Conservation (phyloP, 306 rosid genomes). For the Malus fusca region DNA sequence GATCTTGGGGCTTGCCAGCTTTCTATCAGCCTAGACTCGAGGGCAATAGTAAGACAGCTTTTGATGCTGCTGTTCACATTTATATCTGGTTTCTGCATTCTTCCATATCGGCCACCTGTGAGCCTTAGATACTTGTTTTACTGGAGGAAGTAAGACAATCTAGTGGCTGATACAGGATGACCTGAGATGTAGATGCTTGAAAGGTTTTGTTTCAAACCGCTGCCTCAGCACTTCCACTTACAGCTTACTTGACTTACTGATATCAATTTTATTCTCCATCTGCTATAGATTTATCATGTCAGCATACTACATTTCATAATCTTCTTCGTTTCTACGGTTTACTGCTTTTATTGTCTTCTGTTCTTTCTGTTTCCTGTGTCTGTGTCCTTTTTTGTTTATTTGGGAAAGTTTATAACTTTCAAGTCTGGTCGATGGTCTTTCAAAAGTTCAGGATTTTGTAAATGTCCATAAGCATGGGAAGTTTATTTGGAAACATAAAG, state of each 20-base stretch:
- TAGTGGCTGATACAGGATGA: slow-evolving; percentile 39
- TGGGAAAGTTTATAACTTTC: not conserved
- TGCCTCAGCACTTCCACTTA: slow-evolving; percentile 1
- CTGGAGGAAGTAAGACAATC: slow-evolving; percentile 38
- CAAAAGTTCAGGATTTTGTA: not conserved
- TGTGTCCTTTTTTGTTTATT: not conserved
- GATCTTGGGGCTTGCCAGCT: slow-evolving; percentile 33
- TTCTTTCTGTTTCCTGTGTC: not conserved
- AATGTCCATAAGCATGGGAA: not conserved
- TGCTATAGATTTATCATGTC: slow-evolving; percentile 4
- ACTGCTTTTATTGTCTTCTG: not conserved
- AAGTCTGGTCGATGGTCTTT: not conserved
- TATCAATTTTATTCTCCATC: slow-evolving; percentile 15
- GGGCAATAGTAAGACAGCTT: slow-evolving; percentile 33
- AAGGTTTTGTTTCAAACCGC: slow-evolving; percentile 30
- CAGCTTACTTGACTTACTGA: slow-evolving; percentile 17
- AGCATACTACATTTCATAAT: not conserved
- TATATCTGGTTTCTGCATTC: slow-evolving; percentile 32
- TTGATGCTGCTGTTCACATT: slow-evolving; percentile 30
- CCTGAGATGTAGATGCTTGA: slow-evolving; percentile 27
- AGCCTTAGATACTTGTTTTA: slow-evolving; percentile 44
- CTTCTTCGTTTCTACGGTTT: not conserved
- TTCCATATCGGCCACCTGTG: slow-evolving; percentile 44
- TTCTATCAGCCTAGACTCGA: slow-evolving; percentile 33
- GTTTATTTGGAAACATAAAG: not conserved